Evolutionary conservation across 768 basidiomycete species (phyloP).

Genomic region (Serendipita sp.): DNA sequence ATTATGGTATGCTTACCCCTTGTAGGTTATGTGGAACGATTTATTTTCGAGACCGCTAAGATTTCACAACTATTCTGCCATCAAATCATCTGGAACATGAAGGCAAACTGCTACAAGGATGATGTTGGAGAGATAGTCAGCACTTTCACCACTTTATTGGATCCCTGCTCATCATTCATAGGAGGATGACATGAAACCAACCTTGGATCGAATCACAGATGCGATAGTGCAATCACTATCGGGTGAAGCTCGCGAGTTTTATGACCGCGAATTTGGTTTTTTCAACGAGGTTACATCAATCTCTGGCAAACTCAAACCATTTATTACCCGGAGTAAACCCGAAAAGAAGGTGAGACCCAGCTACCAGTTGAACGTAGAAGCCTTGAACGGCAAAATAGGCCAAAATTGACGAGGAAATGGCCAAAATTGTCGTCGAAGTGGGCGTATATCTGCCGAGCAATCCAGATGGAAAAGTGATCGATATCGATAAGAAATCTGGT

Average conservation of each 20-base stretch:
- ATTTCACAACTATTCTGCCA: slow-evolving; percentile 97
- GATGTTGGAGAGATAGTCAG: slow-evolving; percentile 67
- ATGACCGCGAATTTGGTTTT: slow-evolving; percentile 88
- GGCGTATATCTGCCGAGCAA: slow-evolving; percentile 97
- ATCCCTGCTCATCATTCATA: slow-evolving; percentile 18
- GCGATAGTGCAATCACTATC: slow-evolving; percentile 72
- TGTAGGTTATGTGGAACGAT: slow-evolving; percentile 79
- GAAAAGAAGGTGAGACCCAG: slow-evolving; percentile 73
- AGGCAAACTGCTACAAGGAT: slow-evolving; percentile 91
- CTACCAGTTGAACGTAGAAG: not conserved
- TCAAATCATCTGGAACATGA: slow-evolving; percentile 99
- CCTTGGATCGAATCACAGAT: slow-evolving; percentile 74
- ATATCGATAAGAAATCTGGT: slow-evolving; percentile 93
- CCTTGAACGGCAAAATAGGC: slow-evolving; percentile 34
- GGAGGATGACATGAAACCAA: slow-evolving; percentile 93
- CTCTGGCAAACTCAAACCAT: slow-evolving; percentile 93
- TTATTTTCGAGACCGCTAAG: slow-evolving; percentile 94
- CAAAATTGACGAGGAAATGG: slow-evolving; percentile 99
- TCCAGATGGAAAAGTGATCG: slow-evolving; percentile 91
- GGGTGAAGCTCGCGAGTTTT: slow-evolving; percentile 76
- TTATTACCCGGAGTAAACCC: slow-evolving; percentile 82
- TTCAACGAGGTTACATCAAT: slow-evolving; percentile 96
- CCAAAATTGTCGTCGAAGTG: slow-evolving; percentile 79
- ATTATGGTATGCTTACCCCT: not conserved
- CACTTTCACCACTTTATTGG: slow-evolving; percentile 15